Conservation (phyloP, 352 stramenopile species). For the Pythium periplocum region DNA sequence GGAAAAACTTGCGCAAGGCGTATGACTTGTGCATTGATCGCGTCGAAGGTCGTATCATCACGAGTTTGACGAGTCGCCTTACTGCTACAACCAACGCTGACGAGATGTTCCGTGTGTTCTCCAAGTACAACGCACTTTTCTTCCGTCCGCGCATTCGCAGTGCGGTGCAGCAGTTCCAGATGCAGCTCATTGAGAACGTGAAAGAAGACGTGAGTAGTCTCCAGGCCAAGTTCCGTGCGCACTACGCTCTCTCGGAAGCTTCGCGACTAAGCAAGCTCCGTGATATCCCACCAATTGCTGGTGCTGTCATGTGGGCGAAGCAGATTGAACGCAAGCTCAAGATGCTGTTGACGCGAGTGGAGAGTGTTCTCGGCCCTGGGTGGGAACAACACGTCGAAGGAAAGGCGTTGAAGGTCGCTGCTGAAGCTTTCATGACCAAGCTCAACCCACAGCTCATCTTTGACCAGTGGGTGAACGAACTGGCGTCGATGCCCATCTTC, state of each 20-base stretch:
- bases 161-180: slow-evolving; percentile 98
- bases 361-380: slow-evolving; percentile 94
- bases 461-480: slow-evolving; percentile 91
- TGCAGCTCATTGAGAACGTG: slow-evolving; percentile 98
- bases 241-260: slow-evolving; percentile 96
- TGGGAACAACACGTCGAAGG: slow-evolving; percentile 98
- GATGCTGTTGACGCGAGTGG: slow-evolving; percentile 94
- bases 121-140: slow-evolving; percentile 98
- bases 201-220: slow-evolving; percentile 95
- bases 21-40: slow-evolving; percentile 91
- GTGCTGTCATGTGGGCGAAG: slow-evolving; percentile 99
- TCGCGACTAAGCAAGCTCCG: slow-evolving; percentile 92
- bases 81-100: slow-evolving; percentile 89
- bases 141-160: slow-evolving; percentile 92
- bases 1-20: slow-evolving; percentile 83
- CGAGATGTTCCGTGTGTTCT: slow-evolving; percentile 97
- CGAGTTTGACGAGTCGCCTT: slow-evolving; percentile 83
- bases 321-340: slow-evolving; percentile 99
- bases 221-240: slow-evolving; percentile 91
- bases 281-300: slow-evolving; percentile 97
- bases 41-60: slow-evolving; percentile 91
- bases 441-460: slow-evolving; percentile 92
- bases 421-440: slow-evolving; percentile 84
- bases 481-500: slow-evolving; percentile 88
- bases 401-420: slow-evolving; percentile 91